phyloP scores from a whole-genome alignment of 2,329 filamentous ascomycete genomes.

The Pyrenophora graminea region DNA sequence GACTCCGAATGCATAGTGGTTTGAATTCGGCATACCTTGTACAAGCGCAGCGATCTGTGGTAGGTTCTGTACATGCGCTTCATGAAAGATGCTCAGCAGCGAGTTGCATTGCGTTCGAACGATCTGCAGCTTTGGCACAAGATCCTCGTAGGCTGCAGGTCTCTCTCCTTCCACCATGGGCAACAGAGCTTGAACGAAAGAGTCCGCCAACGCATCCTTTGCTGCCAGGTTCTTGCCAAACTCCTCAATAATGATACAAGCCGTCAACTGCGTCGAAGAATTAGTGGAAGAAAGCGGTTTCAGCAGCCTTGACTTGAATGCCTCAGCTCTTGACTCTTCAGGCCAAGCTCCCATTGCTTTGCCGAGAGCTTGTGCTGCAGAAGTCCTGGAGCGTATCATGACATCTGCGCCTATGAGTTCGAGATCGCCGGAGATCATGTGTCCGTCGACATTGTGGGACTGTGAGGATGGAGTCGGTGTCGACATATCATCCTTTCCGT shows the following conservation, averaged over 20 bases:
- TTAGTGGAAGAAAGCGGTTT: slow-evolving; percentile 72
- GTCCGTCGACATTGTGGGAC: slow-evolving; percentile 88
- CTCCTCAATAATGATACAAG: slow-evolving; percentile 85
- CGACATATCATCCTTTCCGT: slow-evolving; percentile 62
- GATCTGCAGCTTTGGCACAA: slow-evolving; percentile 87
- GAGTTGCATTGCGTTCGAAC: slow-evolving; percentile 90
- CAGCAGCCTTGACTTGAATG: slow-evolving; percentile 68
- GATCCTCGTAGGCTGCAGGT: slow-evolving; percentile 82
- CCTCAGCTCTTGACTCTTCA: slow-evolving; percentile 59
- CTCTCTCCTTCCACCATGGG: slow-evolving; percentile 80
- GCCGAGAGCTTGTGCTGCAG: slow-evolving; percentile 83
- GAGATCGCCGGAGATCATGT: slow-evolving; percentile 96
- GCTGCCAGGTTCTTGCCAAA: slow-evolving; percentile 65
- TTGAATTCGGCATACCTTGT: slow-evolving; percentile 89
- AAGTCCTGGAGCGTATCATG: slow-evolving; percentile 86
- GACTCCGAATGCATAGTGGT: slow-evolving; percentile 89
- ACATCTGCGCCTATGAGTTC: slow-evolving; percentile 90
- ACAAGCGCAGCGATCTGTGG: slow-evolving; percentile 87
- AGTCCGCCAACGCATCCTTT: slow-evolving; percentile 57
- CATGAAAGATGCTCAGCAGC: slow-evolving; percentile 86
- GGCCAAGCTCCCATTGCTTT: slow-evolving; percentile 79
- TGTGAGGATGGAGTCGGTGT: slow-evolving; percentile 62
- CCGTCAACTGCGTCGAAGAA: slow-evolving; percentile 83
- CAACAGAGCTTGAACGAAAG: slow-evolving; percentile 69
- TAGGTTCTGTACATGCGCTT: slow-evolving; percentile 63